Percentiles rank a stretch among this genome's conserved stretches.
phyloP scores from a whole-genome alignment of 495 filamentous ascomycete genomes.

The Antarctomyces pellizariae region DNA sequence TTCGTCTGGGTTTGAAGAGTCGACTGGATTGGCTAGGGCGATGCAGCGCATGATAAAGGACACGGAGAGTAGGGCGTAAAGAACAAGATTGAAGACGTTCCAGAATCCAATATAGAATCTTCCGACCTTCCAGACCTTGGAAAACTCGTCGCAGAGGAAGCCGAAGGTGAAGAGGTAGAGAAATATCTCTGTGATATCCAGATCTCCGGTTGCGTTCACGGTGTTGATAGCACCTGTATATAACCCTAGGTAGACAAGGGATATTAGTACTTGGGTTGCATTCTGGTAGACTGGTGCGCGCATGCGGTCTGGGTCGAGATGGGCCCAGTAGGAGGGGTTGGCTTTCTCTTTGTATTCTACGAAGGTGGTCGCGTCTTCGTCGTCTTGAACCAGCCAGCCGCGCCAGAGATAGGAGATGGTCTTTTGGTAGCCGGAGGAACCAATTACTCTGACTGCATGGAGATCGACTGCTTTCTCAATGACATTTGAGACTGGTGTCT shows the following conservation, averaged over 20 bases:
- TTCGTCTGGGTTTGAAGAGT: constrained; percentile 19
- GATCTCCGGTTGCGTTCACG: constrained; percentile 48
- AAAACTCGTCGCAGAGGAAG: constrained; percentile 71
- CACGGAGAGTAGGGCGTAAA: constrained; percentile 54
- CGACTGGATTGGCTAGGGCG: constrained; percentile 38
- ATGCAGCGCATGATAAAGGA: constrained; percentile 59
- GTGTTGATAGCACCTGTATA: constrained; percentile 88
- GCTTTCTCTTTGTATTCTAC: constrained; percentile 58
- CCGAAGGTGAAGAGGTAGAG: constrained; percentile 81
- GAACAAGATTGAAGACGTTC: constrained; percentile 74
- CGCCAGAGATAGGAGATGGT: constrained; percentile 52
- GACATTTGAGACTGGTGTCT: constrained; percentile 58
- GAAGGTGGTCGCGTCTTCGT: constrained; percentile 67
- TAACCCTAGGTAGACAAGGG: constrained; percentile 55
- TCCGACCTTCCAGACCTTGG: constrained; percentile 85
- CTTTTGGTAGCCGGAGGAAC: constrained; percentile 79
- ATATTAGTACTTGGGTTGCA: constrained; percentile 61
- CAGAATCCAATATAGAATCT: constrained; percentile 77
- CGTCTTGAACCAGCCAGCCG: constrained; percentile 90
- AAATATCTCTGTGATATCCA: constrained; percentile 65
- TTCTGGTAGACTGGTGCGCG: constrained; percentile 84
- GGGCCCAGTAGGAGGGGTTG: constrained; percentile 47
- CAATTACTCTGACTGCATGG: constrained; percentile 69
- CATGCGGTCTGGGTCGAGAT: constrained; percentile 88
- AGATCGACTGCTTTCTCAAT: constrained; percentile 83